phyloP scores from a whole-genome alignment of 2,329 filamentous ascomycete genomes.

The Penicillium sp. region DNA sequence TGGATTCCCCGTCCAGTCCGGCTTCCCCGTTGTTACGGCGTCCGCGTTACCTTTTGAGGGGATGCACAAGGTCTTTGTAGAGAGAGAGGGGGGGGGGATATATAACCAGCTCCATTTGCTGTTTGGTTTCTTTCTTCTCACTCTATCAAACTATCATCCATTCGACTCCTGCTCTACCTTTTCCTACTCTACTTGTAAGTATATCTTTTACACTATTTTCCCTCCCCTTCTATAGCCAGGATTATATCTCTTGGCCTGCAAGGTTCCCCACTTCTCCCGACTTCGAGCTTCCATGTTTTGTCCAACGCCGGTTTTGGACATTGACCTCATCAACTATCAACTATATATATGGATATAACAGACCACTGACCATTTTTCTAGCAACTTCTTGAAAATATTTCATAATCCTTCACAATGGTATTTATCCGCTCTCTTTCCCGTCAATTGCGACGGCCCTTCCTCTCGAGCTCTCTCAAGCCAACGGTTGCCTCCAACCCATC shows the following conservation, averaged over 20 bases:
- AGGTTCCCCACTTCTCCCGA: constrained; percentile 17
- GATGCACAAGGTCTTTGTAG: not conserved
- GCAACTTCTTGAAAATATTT: constrained; percentile 5
- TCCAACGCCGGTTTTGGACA: constrained; percentile 17
- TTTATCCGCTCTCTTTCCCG: constrained; percentile 63
- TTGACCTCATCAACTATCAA: constrained; percentile 5
- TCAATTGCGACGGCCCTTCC: constrained; percentile 54
- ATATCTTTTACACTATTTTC: not conserved
- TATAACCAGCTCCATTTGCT: constrained; percentile 4
- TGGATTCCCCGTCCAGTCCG: not conserved
- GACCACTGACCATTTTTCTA: constrained; percentile 9
- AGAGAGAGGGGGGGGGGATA: not conserved
- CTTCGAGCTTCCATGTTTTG: constrained; percentile 5
- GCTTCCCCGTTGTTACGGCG: not conserved
- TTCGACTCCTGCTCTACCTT: not conserved
- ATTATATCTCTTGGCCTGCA: constrained; percentile 2
- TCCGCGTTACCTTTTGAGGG: not conserved
- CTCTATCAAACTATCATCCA: not conserved
- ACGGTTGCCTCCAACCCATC: constrained; percentile 21
- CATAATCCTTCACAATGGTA: constrained; percentile 54
- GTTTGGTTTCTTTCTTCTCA: not conserved
- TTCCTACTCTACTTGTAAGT: not conserved
- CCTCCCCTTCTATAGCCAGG: not conserved
- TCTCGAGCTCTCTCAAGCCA: constrained; percentile 43
- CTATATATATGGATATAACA: constrained; percentile 4